Conservation (phyloP, 2,329 filamentous ascomycete species). For the Xylaria sp. region DNA sequence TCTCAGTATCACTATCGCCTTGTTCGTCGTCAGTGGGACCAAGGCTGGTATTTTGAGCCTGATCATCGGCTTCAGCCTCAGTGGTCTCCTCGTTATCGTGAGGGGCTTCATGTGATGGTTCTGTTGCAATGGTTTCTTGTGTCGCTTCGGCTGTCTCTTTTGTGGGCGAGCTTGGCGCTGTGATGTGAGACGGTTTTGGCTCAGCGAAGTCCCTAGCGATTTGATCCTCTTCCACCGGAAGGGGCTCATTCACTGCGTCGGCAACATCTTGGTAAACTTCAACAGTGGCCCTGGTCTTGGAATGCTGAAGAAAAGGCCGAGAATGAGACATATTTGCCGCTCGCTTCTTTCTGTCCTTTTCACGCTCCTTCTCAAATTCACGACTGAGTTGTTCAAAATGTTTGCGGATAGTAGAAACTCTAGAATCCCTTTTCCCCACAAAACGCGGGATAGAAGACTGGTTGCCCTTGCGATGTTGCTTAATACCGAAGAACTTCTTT, state of each 20-base stretch:
- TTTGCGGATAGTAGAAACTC: constrained; percentile 89
- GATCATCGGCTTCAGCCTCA: constrained; percentile 57
- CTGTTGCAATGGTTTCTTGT: constrained; percentile 30
- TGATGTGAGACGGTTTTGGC: constrained; percentile 42
- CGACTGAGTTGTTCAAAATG: constrained; percentile 97
- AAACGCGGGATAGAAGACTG: constrained; percentile 91
- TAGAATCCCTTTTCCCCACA: constrained; percentile 78
- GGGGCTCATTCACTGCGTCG: constrained; percentile 87
- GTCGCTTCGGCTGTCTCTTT: constrained; percentile 18
- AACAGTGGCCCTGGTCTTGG: constrained; percentile 93
- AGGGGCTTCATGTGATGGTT: constrained; percentile 46
- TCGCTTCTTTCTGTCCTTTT: constrained; percentile 83
- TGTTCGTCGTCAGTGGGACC: constrained; percentile 77
- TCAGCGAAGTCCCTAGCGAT: constrained; percentile 51
- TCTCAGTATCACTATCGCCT: constrained; percentile 76
- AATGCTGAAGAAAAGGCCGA: constrained; percentile 82
- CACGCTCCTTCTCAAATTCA: constrained; percentile 94
- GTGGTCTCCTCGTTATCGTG: constrained; percentile 48
- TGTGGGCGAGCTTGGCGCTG: constrained; percentile 34
- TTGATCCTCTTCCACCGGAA: constrained; percentile 71
- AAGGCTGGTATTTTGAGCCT: constrained; percentile 60
- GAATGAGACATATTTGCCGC: constrained; percentile 80
- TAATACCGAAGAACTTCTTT: constrained; percentile 72
- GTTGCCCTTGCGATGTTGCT: constrained; percentile 72
- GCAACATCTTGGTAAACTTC: constrained; percentile 95